Evolutionary conservation across 768 basidiomycete species (phyloP).

Genomic region (Calocybe indica): DNA sequence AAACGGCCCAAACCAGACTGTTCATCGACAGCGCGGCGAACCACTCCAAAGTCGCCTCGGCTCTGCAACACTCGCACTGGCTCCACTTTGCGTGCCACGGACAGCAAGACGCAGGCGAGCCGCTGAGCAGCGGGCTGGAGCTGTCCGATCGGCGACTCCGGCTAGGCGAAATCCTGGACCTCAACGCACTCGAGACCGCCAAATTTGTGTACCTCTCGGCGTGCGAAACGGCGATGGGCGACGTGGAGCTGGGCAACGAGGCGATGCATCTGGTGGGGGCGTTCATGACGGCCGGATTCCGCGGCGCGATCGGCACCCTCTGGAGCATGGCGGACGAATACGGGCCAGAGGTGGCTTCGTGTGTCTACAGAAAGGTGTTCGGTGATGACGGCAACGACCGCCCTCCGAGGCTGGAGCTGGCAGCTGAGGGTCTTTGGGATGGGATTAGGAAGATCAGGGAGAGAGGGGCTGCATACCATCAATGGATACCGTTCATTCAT

Average conservation of each 20-base stretch:
- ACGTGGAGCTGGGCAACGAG: slow-evolving; percentile 16
- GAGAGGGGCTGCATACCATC: no score
- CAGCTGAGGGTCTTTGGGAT: no score
- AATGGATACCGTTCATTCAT: no score
- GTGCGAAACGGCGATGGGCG: slow-evolving; percentile 24
- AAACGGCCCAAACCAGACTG: no score
- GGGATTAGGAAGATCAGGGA: no score
- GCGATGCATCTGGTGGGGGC: slow-evolving; percentile 17
- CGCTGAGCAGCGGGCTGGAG: slow-evolving; percentile 18
- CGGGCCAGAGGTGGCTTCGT: no score
- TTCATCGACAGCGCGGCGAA: no score
- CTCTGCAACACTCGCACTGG: no score
- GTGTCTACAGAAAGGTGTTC: no score
- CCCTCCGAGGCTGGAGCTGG: no score
- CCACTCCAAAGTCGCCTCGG: no score
- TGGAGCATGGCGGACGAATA: slow-evolving; percentile 3
- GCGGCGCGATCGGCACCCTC: slow-evolving; percentile 15
- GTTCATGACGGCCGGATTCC: slow-evolving; percentile 19
- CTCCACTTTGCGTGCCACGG: slow-evolving; percentile 25
- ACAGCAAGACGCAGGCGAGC: slow-evolving; percentile 15
- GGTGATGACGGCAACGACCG: no score
- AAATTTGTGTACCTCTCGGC: slow-evolving; percentile 24
- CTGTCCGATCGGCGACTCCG: slow-evolving; percentile 13
- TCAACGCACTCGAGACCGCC: slow-evolving; percentile 3
- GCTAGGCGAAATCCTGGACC: slow-evolving; percentile 16